These are phyloP conservation scores for Dendrocalamus latiflorus DNA, from an alignment of 202 grass and related monocot species.

Conservation along the genomic window DNA sequence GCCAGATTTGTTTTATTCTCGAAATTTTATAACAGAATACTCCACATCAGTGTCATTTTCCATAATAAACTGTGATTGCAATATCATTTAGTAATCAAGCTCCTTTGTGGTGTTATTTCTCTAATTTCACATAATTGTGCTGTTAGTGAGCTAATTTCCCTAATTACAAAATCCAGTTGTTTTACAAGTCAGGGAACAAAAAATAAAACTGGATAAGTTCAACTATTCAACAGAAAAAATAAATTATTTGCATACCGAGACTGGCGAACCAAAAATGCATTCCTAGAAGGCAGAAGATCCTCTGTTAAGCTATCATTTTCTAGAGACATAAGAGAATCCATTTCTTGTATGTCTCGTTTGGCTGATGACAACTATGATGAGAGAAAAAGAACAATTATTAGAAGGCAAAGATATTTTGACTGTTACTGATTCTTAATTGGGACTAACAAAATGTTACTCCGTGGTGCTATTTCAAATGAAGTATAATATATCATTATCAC, in stretches of 20 bases:
- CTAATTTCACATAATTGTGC: background rate
- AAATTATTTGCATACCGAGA: conserved; percentile 64
- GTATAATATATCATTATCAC: conserved; percentile 4
- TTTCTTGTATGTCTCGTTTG: conserved; percentile 88
- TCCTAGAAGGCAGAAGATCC: conserved; percentile 67
- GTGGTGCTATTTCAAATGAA: background rate
- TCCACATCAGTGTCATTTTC: background rate
- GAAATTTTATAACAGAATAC: background rate
- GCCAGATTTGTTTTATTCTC: background rate
- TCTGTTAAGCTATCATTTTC: conserved; percentile 70
- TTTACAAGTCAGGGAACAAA: background rate
- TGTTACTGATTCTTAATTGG: background rate
- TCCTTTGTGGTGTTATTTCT: background rate
- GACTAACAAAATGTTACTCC: background rate
- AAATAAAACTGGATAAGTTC: background rate
- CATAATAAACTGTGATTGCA: background rate
- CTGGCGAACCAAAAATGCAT: conserved; percentile 79
- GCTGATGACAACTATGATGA: conserved; percentile 74
- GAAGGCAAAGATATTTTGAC: conserved; percentile 27
- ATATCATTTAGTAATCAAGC: conserved; percentile 14
- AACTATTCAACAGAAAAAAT: conserved; percentile 12
- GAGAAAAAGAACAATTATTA: conserved; percentile 18
- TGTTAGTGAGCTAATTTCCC: background rate
- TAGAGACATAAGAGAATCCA: conserved; percentile 75
- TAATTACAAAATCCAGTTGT: background rate